These are phyloP conservation scores for Ophiosphaerella narmari DNA, from an alignment of 2,329 filamentous ascomycete species.

Conservation along the genomic window DNA sequence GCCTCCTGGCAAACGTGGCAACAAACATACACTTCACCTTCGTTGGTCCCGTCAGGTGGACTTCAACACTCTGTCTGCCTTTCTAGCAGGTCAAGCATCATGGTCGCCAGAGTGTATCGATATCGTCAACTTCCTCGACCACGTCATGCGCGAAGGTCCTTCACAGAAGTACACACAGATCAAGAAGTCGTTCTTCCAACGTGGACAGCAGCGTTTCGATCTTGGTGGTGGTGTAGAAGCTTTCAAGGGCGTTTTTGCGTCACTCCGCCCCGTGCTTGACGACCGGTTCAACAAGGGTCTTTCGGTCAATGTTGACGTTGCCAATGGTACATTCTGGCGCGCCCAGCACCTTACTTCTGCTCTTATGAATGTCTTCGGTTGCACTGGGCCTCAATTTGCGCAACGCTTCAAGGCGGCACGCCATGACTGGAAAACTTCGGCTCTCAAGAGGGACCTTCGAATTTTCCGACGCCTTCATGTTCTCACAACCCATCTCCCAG, in stretches of 20 bases:
- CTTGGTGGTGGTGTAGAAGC: slow-evolving; percentile 74
- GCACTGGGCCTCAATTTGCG: slow-evolving; percentile 23
- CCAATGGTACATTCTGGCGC: slow-evolving; percentile 88
- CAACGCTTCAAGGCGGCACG: slow-evolving; percentile 22
- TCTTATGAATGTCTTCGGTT: slow-evolving; percentile 38
- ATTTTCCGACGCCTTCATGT: slow-evolving; percentile 51
- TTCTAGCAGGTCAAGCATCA: slow-evolving; percentile 62
- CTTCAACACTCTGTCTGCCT: slow-evolving; percentile 67
- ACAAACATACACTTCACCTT: slow-evolving; percentile 66
- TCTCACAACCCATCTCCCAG: slow-evolving; percentile 43
- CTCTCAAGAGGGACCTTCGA: slow-evolving; percentile 45
- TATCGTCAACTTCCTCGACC: slow-evolving; percentile 88
- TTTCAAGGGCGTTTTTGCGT: slow-evolving; percentile 87
- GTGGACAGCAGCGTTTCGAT: slow-evolving; percentile 52
- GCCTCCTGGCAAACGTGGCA: slow-evolving; percentile 34
- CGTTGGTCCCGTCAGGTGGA: slow-evolving; percentile 69
- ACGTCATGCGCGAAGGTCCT: slow-evolving; percentile 81
- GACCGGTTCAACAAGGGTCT: slow-evolving; percentile 61
- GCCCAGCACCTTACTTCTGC: slow-evolving; percentile 41
- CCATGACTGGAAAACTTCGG: slow-evolving; percentile 30
- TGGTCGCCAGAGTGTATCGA: slow-evolving; percentile 67
- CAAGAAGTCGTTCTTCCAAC: slow-evolving; percentile 81
- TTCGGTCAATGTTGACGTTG: slow-evolving; percentile 85
- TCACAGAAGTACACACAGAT: slow-evolving; percentile 69
- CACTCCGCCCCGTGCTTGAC: slow-evolving; percentile 73